A percentile compares a stretch with the other conserved stretches of the same genome.
These are phyloP conservation scores for Xylariaceae sp. DNA, from an alignment of 2,329 filamentous ascomycete genomes.

Conservation along the genomic window DNA sequence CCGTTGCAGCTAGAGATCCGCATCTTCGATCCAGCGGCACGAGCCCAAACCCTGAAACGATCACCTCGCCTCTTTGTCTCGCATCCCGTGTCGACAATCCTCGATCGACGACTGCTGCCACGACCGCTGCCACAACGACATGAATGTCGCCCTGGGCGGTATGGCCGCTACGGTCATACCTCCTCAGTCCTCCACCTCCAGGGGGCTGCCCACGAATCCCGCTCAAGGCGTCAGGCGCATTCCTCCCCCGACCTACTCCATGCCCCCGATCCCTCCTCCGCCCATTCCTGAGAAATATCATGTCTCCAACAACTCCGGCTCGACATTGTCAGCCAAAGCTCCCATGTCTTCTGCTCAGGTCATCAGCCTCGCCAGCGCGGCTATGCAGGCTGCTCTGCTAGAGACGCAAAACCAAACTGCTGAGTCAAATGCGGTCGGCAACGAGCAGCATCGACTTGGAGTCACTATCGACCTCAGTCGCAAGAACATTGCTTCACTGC, in stretches of 20 bases:
- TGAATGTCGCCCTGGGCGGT: slow-evolving; percentile 30
- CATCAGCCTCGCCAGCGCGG: slow-evolving; percentile 62
- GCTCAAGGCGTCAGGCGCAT: slow-evolving; percentile 29
- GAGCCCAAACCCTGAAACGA: slow-evolving; percentile 19
- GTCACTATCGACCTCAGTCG: slow-evolving; percentile 77
- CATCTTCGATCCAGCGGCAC: slow-evolving; percentile 10
- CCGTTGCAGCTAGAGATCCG: slow-evolving; percentile 10
- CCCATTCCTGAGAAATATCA: slow-evolving; percentile 49
- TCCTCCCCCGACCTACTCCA: slow-evolving; percentile 27
- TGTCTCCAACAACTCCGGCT: slow-evolving; percentile 32
- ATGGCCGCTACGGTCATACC: slow-evolving; percentile 31
- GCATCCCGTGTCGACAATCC: slow-evolving; percentile 9
- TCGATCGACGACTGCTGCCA: slow-evolving; percentile 1
- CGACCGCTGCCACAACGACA: slow-evolving; percentile 11
- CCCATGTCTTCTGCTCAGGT: slow-evolving; percentile 62
- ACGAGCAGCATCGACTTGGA: slow-evolving; percentile 60
- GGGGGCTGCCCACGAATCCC: slow-evolving; percentile 28
- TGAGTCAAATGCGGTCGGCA: slow-evolving; percentile 58
- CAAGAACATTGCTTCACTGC: slow-evolving; percentile 68
- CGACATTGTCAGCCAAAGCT: slow-evolving; percentile 48
- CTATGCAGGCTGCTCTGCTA: slow-evolving; percentile 64
- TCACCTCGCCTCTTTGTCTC: slow-evolving; percentile 16
- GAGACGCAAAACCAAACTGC: slow-evolving; percentile 63
- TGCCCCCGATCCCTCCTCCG: slow-evolving; percentile 41
- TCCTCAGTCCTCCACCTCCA: slow-evolving; percentile 27